Conservation (phyloP, 768 basidiomycete genomes). For the Clavulina sp. region DNA sequence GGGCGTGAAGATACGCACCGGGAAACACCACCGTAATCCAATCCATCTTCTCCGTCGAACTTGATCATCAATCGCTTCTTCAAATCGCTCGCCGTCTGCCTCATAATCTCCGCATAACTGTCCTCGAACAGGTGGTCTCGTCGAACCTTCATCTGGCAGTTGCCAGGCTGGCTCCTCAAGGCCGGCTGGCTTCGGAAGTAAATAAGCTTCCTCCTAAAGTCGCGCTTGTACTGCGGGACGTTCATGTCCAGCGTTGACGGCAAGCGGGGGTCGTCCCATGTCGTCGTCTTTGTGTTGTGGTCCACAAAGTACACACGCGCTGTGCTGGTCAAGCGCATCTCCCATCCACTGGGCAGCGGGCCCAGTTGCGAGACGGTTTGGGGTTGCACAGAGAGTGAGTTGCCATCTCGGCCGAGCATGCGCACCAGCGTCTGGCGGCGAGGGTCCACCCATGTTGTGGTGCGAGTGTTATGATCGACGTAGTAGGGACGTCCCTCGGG, state of each 20-base stretch:
- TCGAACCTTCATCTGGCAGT: constrained; percentile 97
- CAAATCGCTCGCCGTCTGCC: constrained; percentile 92
- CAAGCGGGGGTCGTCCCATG: constrained; percentile 95
- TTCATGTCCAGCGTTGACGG: constrained; percentile 92
- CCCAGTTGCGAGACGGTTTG: constrained; percentile 91
- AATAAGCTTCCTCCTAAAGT: constrained; percentile 97
- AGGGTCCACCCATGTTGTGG: constrained; percentile 99
- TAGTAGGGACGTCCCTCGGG: constrained; percentile 98
- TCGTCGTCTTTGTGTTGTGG: constrained; percentile 99
- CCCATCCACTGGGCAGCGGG: constrained; percentile 95
- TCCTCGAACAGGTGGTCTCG: constrained; percentile 99
- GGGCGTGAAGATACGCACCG: constrained; percentile 36
- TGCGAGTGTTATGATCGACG: constrained; percentile 97
- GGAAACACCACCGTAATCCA: constrained; percentile 96
- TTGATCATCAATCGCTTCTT: constrained; percentile 99
- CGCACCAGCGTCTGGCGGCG: constrained; percentile 92
- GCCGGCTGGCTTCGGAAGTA: constrained; percentile 99
- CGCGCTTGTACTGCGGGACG: constrained; percentile 98
- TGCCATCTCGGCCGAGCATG: constrained; percentile 88
- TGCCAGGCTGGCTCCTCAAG: constrained; percentile 93
- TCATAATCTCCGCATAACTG: constrained; percentile 98
- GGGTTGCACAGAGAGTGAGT: constrained; percentile 24
- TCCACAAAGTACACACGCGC: constrained; percentile 99
- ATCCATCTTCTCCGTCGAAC: constrained; percentile 96
- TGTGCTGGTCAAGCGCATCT: constrained; percentile 97